Evolutionary conservation across 257 asterid genomes (phyloP), one percentile per base, ranked within the genome.

Genomic region (Ligustrum vulgare): DNA sequence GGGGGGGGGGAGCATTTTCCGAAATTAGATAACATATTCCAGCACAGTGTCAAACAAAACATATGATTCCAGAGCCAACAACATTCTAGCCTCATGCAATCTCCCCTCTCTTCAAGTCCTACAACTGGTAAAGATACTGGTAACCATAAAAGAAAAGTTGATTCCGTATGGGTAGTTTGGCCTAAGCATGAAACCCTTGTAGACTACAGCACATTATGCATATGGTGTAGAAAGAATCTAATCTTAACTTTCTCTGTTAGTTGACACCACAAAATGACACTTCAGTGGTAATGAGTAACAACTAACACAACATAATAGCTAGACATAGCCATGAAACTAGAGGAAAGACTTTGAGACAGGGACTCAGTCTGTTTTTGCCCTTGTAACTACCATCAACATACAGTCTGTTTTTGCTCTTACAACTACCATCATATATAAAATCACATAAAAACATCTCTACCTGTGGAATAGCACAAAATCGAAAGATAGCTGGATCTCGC

Each of bases 401-500:
- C 11, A 8, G 64, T 20, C 15, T 37, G 71, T 15, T 65, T 35
- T 70, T 12, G 33, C 56, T 77, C 73, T 63, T 43, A 25, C 12
- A 71, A 32, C 8, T 13, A 32, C 68, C 60, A 77, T 28, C 31
- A 28, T 28, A 28, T 63, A 58, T 35, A 35, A 66, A 33, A 74
- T 64, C 69, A 64, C 23, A 67, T 33, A 67, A 11, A 49, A 69
- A 72, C 41, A 69, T 66, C 67, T 71, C 32, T 87, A 94, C 98
- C 98, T 94, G 98, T 2, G 99, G 99, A 85, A 94, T 92, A 56
- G 96, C 98, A 89, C 99, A 94, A 84, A 94, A 94, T 20, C 92
- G 91, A 72, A 91, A 94, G 79, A 92, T 94, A 77, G 97, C 80
- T 72, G 97, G 96, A 85, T 92, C 90, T 64, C 81, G 82, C 84